These are phyloP conservation scores for Anethum foeniculum DNA, from an alignment of 140 eudicot species.

Conservation along the genomic window DNA sequence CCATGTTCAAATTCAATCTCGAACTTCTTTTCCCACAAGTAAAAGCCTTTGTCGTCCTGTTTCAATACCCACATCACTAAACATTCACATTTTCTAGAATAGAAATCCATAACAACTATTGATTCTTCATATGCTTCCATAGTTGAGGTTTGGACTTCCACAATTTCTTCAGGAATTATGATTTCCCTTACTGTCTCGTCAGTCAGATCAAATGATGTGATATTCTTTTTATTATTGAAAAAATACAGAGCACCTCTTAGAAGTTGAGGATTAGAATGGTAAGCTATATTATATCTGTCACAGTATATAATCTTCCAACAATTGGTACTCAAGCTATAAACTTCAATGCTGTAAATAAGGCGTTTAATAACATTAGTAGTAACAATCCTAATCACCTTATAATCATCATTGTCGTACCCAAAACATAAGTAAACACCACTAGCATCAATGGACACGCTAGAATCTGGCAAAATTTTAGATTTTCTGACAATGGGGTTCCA, in stretches of 20 bases:
- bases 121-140: neutral
- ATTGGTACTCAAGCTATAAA: neutral
- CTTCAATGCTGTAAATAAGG: neutral
- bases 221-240: neutral
- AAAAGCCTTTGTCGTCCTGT: neutral
- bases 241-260: neutral
- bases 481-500: slow-evolving; percentile 4
- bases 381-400: neutral
- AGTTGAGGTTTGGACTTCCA: neutral
- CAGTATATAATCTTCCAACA: neutral
- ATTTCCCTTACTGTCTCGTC: neutral
- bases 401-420: neutral
- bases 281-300: neutral
- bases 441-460: neutral
- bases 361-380: neutral
- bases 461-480: neutral
- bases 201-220: neutral
- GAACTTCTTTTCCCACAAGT: neutral
- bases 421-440: neutral
- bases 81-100: neutral
- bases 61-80: neutral
- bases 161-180: neutral
- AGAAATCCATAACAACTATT: neutral
- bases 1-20: neutral
- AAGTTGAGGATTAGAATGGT: neutral